Evolutionary conservation across 169 alveolate genomes (phyloP).

Genomic region (Plasmodium berghei): DNA sequence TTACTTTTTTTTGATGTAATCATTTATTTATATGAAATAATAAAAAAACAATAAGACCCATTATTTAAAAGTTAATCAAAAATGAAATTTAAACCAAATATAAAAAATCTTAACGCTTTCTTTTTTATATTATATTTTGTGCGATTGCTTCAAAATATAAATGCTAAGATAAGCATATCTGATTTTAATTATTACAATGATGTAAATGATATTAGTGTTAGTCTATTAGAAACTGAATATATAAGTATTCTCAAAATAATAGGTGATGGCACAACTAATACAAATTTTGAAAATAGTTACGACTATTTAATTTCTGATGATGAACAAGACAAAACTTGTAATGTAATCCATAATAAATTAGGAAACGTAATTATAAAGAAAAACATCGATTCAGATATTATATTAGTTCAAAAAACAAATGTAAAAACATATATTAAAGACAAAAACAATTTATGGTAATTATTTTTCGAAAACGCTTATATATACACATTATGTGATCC

Average conservation of each 20-base stretch:
- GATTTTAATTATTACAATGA: slow-evolving; percentile 29
- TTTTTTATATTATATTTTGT: slow-evolving; percentile 25
- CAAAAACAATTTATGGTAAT: slow-evolving; percentile 46
- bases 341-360: not conserved
- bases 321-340: slow-evolving; percentile 21
- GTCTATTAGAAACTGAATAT: slow-evolving; percentile 41
- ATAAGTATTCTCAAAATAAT: slow-evolving; percentile 23
- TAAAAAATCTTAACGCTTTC: slow-evolving; percentile 7
- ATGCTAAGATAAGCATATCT: slow-evolving; percentile 39
- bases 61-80: slow-evolving; percentile 26
- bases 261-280: slow-evolving; percentile 8
- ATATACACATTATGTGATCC: too few relatives aligned
- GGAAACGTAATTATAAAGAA: slow-evolving; percentile 13
- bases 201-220: slow-evolving; percentile 12
- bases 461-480: not conserved
- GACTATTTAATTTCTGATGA: slow-evolving; percentile 39
- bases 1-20: not conserved
- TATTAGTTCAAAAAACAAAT: slow-evolving; percentile 36
- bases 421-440: slow-evolving; percentile 29
- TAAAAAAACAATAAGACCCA: slow-evolving; percentile 12
- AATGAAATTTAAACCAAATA: slow-evolving; percentile 22
- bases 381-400: not conserved
- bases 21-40: not conserved
- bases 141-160: slow-evolving; percentile 23
- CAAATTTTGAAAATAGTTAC: slow-evolving; percentile 35